Evolutionary conservation across 495 filamentous ascomycete genomes (phyloP), one percentile per base, ranked within the genome.

Genomic region (Tuber calosporum): DNA sequence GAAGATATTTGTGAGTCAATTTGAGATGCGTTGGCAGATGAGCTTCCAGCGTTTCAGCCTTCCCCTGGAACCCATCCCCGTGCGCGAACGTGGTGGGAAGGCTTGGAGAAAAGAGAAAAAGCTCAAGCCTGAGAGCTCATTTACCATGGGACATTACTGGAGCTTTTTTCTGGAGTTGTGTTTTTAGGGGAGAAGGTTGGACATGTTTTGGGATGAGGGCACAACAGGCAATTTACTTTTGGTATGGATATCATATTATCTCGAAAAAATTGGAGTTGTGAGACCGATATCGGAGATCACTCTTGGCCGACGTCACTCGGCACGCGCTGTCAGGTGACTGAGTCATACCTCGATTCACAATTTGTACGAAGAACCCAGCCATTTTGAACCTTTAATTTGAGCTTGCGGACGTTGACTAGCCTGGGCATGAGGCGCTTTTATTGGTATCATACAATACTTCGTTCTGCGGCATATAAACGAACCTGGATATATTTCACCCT

Each of bases 11-110:
- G 15, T 62, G 53, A 62, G 53, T 62, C 53, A 62, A 62, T 62
- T 30, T 62, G n/a, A 62, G 53, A 62, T 62, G 53, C 3, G 53
- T 34, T 62, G 53, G 53, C 53, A 62, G 53, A 62, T 62, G 53
- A 62, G 53, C 53, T 62, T 19, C 53, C 26, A 34, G 53, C 26
- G 53, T 62, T 62, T 62, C 53, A 62, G 53, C 53, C 53, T 62
- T 62, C n/a, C 13, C 26, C 6, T 34, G 53, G 53, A 30, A 30
- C 53, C 11, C 34, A 26, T 30, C 34, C 13, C 34, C 13, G 2
- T 62, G 30, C 26, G 19, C 11, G 53, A 13, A 62, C 53, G 53
- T 62, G 53, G 53, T 17, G 53, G 26, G 53, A 34, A 62, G 53
- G 53, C 53, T 62, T 3, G 53, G 3, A 26, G 26, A 34, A 34